Conservation (phyloP, 2,329 filamentous ascomycete genomes). For the Diaporthe citriasiana region DNA sequence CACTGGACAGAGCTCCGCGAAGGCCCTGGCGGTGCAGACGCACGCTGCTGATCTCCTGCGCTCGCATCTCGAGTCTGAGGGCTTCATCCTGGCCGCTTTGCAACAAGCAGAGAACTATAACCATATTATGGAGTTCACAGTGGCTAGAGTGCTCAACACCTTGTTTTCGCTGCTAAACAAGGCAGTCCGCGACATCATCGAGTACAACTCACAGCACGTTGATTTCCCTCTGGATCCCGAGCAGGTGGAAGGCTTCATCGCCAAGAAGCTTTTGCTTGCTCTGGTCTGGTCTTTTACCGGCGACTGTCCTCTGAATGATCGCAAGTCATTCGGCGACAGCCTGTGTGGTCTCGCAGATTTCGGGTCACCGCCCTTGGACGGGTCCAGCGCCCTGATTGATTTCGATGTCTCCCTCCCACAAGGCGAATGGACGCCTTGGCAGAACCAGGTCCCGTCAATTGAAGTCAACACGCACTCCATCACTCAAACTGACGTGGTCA, state of each 20-base stretch:
- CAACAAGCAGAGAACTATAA: slow-evolving; percentile 82
- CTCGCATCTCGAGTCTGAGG: slow-evolving; percentile 80
- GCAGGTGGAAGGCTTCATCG: slow-evolving; percentile 88
- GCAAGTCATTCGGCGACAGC: slow-evolving; percentile 90
- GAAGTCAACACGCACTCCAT: slow-evolving; percentile 99
- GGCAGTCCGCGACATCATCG: slow-evolving; percentile 88
- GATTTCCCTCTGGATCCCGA: slow-evolving; percentile 95
- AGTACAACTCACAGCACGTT: slow-evolving; percentile 94
- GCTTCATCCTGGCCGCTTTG: slow-evolving; percentile 85
- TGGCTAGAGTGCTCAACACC: slow-evolving; percentile 90
- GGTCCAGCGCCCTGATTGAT: slow-evolving; percentile 90
- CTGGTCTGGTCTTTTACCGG: slow-evolving; percentile 96
- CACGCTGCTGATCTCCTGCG: slow-evolving; percentile 85
- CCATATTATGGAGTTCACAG: slow-evolving; percentile 99
- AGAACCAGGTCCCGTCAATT: slow-evolving; percentile 91
- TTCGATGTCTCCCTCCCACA: slow-evolving; percentile 91
- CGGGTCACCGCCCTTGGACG: slow-evolving; percentile 84
- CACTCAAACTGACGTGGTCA: slow-evolving; percentile 97
- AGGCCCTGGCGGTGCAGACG: slow-evolving; percentile 82
- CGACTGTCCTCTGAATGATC: slow-evolving; percentile 89
- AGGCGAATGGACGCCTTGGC: slow-evolving; percentile 93
- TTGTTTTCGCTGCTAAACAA: slow-evolving; percentile 97
- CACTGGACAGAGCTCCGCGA: slow-evolving; percentile 81
- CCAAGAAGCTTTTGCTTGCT: slow-evolving; percentile 94
- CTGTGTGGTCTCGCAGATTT: slow-evolving; percentile 87